These are phyloP conservation scores for Straminergon stramineum DNA, from an alignment of 225 moss, liverwort and hornwort species.

Conservation along the genomic window DNA sequence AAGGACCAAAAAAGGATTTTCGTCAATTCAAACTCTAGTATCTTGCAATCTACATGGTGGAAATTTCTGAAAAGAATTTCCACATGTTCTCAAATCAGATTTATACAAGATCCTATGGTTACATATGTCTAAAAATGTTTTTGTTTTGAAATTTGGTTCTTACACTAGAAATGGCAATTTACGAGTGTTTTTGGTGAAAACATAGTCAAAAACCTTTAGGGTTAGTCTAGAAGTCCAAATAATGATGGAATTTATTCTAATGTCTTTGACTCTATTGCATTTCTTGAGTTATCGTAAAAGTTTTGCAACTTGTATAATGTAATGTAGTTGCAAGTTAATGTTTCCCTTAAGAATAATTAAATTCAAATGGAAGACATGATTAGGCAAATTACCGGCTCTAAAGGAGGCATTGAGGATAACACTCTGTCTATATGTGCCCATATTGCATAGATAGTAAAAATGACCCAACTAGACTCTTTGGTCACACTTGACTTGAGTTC, in stretches of 20 bases:
- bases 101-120: too few species aligned
- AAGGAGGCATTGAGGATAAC: neutral
- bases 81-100: too few species aligned
- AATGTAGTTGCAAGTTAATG: rapidly evolving
- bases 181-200: too few species aligned
- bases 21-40: too few species aligned
- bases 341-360: neutral
- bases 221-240: neutral
- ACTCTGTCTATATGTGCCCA: rapidly evolving
- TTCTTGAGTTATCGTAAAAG: too few species aligned
- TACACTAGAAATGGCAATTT: too few species aligned
- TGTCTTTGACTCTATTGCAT: neutral
- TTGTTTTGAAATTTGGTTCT: too few species aligned
- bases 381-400: rapidly evolving
- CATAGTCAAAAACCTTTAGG: too few species aligned
- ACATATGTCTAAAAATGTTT: too few species aligned
- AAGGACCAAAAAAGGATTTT: too few species aligned
- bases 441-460: neutral
- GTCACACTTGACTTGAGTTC: neutral
- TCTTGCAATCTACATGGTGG: too few species aligned
- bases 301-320: neutral
- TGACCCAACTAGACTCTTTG: neutral
- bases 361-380: neutral
- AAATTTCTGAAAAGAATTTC: too few species aligned
- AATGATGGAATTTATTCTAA: neutral